These are phyloP conservation scores for Euphorbia celastroides DNA, from an alignment of 441 rosid species.

Conservation along the genomic window DNA sequence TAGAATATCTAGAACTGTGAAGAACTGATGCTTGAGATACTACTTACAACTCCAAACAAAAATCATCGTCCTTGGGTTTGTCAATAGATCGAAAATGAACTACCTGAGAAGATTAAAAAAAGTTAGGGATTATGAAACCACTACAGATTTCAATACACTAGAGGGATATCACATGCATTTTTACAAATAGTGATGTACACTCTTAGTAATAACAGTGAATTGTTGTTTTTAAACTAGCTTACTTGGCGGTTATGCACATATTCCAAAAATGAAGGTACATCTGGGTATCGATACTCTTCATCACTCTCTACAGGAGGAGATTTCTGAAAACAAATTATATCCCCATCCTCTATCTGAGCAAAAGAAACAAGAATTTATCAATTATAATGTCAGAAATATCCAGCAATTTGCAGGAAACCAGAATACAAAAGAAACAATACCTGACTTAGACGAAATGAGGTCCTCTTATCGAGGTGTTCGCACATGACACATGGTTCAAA, in stretches of 20 bases:
- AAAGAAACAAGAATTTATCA: too few relatives aligned
- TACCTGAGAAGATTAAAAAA: too few relatives aligned
- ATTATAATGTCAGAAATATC: slow-evolving; percentile 5
- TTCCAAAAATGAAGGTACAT: slow-evolving; percentile 85
- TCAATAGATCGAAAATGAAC: slow-evolving; percentile 91
- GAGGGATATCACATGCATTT: too few relatives aligned
- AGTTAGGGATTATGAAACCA: too few relatives aligned
- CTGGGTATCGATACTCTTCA: slow-evolving; percentile 56
- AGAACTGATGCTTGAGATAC: too few relatives aligned
- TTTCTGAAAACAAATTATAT: slow-evolving; percentile 90
- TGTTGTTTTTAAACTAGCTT: too few relatives aligned
- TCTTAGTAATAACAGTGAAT: too few relatives aligned
- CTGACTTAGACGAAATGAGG: slow-evolving; percentile 71
- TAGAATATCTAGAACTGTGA: too few relatives aligned
- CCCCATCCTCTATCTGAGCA: slow-evolving; percentile 93
- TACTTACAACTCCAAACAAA: slow-evolving; percentile 88
- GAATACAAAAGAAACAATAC: slow-evolving; percentile 24
- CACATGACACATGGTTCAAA: slow-evolving; percentile 93
- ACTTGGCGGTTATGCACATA: slow-evolving; percentile 97
- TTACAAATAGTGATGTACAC: too few relatives aligned
- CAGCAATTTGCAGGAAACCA: background rate
- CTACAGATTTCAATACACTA: too few relatives aligned
- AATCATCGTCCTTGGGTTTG: slow-evolving; percentile 90
- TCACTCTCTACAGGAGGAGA: slow-evolving; percentile 38
- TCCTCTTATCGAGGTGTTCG: slow-evolving; percentile 76